phyloP scores from a whole-genome alignment of 208 protist species.

The Crithidia acanthocephali region DNA sequence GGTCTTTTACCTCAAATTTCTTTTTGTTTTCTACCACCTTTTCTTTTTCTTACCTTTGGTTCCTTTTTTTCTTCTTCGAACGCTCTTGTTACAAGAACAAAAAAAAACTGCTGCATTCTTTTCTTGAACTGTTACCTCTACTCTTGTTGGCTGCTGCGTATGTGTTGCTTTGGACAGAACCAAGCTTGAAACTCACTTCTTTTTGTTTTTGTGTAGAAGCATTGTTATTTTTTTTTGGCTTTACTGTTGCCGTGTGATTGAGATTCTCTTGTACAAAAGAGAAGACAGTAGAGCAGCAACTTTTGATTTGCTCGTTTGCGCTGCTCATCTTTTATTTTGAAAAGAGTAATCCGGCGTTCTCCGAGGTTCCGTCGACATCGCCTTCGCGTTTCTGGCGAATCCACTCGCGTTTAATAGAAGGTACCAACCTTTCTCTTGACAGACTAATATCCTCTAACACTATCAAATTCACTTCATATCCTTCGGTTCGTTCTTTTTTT shows the following conservation, averaged over 20 bases:
- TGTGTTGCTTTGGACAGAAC: background rate
- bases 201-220: too few relatives aligned
- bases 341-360: background rate
- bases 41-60: background rate
- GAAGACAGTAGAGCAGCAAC: background rate
- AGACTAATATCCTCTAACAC: background rate
- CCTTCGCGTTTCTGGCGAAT: background rate
- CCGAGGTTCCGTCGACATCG: background rate
- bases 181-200: background rate
- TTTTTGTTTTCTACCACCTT: background rate
- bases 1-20: background rate
- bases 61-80: background rate
- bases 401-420: background rate
- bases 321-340: background rate
- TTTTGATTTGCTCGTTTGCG: background rate
- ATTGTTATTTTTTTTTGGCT: background rate
- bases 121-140: background rate
- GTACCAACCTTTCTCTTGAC: background rate
- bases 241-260: too few relatives aligned
- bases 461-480: background rate
- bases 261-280: background rate
- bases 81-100: background rate
- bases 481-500: background rate
- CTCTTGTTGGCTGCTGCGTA: background rate
- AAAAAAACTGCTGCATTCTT: background rate